These are phyloP conservation scores for Aspergillus nanangensis DNA, from an alignment of 495 filamentous ascomycete species.

Conservation along the genomic window DNA sequence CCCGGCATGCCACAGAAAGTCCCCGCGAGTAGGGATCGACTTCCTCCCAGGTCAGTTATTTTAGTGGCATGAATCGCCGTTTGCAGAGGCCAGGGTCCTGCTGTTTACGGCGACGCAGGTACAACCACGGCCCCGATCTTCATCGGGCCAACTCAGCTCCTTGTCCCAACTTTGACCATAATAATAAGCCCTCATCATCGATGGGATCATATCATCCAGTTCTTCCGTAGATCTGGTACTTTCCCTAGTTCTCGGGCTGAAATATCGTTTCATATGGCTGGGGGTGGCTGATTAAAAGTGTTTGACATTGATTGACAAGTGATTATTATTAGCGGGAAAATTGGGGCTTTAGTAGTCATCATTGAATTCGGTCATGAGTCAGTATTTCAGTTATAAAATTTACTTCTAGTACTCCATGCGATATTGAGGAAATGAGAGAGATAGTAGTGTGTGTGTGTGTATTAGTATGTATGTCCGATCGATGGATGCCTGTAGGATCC, in stretches of 20 bases:
- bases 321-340: neutral
- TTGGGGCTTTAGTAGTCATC: too few species aligned
- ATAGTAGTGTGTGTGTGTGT: too few species aligned
- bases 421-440: too few species aligned
- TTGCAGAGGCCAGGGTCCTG: slow-evolving; percentile 18
- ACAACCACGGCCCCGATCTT: neutral
- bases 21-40: slow-evolving; percentile 19
- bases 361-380: too few species aligned
- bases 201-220: too few species aligned
- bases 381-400: too few species aligned
- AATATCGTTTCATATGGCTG: neutral
- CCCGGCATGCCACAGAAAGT: slow-evolving; percentile 27
- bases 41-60: slow-evolving; percentile 3
- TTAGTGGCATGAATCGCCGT: slow-evolving; percentile 8
- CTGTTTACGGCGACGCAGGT: slow-evolving; percentile 3
- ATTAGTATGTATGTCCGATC: too few species aligned
- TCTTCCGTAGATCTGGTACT: neutral
- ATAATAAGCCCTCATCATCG: too few species aligned
- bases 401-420: too few species aligned
- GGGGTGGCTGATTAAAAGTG: neutral
- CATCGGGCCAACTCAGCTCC: neutral
- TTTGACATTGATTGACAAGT: slow-evolving; percentile 1
- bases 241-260: neutral
- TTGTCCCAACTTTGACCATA: too few species aligned
- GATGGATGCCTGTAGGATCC: too few species aligned